Evolutionary conservation across 2,329 filamentous ascomycete genomes (phyloP).

Genomic region (Pseudogymnoascus pannorum): DNA sequence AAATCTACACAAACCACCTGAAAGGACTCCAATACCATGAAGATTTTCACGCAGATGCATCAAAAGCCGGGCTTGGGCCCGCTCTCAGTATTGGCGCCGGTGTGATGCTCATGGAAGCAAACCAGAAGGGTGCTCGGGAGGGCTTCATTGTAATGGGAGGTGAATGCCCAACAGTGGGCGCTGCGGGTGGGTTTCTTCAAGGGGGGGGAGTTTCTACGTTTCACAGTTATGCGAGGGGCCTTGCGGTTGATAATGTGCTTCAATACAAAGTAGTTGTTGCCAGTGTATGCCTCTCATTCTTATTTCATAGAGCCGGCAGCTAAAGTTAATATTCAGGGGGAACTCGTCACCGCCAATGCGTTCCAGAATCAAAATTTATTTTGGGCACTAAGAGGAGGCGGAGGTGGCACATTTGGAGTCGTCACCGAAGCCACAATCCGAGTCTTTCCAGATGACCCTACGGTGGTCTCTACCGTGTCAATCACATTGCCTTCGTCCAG

Average conservation of each 20-base stretch:
- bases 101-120: constrained; percentile 3
- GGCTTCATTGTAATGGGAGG: constrained; percentile 12
- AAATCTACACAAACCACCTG: constrained; percentile 11
- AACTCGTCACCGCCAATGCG: constrained; percentile 27
- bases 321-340: neutral
- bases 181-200: constrained; percentile 13
- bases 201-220: constrained; percentile 11
- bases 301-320: neutral
- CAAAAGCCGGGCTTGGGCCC: neutral
- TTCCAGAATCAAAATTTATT: constrained; percentile 39
- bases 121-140: constrained; percentile 12
- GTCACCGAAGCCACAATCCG: constrained; percentile 23
- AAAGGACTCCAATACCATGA: constrained; percentile 10
- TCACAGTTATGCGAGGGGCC: constrained; percentile 11
- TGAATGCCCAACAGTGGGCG: constrained; percentile 12
- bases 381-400: constrained; percentile 43
- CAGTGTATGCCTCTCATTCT: neutral
- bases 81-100: constrained; percentile 13
- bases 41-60: constrained; percentile 11
- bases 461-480: neutral
- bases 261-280: neutral
- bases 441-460: neutral
- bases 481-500: neutral
- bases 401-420: constrained; percentile 38
- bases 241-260: constrained; percentile 2